These are phyloP conservation scores for Paramecium pentaurelia DNA, from an alignment of 73 alveolate genomes.

Conservation along the genomic window DNA sequence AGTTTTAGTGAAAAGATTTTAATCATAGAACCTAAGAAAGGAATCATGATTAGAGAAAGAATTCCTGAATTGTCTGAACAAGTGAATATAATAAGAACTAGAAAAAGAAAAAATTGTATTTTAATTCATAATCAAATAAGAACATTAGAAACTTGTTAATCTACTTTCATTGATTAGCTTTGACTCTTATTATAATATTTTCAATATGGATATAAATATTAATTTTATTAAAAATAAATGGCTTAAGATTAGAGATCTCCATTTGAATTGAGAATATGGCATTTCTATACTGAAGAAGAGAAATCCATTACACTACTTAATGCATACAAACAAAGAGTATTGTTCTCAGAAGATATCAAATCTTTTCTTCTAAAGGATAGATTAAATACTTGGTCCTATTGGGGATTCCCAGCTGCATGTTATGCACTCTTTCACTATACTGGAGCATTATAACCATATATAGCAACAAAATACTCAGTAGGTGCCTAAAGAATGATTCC, in stretches of 20 bases:
- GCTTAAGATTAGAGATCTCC: slow-evolving; percentile 36
- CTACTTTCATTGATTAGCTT: background rate
- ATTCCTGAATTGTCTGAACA: background rate
- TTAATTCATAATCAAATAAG: background rate
- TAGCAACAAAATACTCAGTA: background rate
- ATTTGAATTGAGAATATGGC: slow-evolving; percentile 46
- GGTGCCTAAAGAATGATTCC: background rate
- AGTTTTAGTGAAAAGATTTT: background rate
- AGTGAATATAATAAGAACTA: background rate
- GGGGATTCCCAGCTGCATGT: slow-evolving; percentile 28
- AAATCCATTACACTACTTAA: slow-evolving; percentile 48
- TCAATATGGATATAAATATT: background rate
- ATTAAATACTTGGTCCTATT: slow-evolving; percentile 35
- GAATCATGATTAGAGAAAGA: background rate
- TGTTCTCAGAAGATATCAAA: slow-evolving; percentile 27
- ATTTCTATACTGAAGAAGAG: slow-evolving; percentile 58
- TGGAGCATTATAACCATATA: background rate
- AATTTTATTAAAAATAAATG: slow-evolving; percentile 15
- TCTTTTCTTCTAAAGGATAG: slow-evolving; percentile 24
- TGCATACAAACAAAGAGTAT: slow-evolving; percentile 52
- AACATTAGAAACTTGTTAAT: background rate
- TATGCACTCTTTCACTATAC: slow-evolving; percentile 15
- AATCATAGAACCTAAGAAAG: background rate
- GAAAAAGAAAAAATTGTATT: background rate
- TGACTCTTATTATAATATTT: background rate